Evolutionary conservation across 2,329 filamentous ascomycete genomes (phyloP).

Genomic region (Arthrobotrys pseudoclavata): DNA sequence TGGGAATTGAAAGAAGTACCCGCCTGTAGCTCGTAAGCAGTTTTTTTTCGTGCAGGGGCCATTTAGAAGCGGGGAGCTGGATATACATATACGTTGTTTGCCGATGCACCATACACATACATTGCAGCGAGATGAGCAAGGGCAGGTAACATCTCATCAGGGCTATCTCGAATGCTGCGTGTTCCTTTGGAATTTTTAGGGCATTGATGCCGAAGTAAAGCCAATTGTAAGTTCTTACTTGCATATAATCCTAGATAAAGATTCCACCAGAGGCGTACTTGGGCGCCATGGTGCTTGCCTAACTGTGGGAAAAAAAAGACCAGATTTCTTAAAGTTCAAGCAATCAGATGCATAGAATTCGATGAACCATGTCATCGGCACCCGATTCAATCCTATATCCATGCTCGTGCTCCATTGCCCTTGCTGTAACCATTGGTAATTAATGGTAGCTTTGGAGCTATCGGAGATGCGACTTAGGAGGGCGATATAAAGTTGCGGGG

Average conservation of each 20-base stretch:
- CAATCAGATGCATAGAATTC: constrained; percentile 2
- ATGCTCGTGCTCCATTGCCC: not conserved
- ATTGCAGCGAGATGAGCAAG: constrained; percentile 23
- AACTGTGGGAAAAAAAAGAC: not conserved
- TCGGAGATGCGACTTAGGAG: constrained; percentile 6
- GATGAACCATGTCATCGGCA: constrained; percentile 18
- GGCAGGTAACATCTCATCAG: constrained; percentile 17
- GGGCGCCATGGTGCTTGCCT: constrained; percentile 5
- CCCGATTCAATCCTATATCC: constrained; percentile 6
- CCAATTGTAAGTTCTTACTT: not conserved
- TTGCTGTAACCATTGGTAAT: constrained; percentile 12
- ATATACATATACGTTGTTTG: constrained; percentile 12
- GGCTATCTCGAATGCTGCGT: constrained; percentile 18
- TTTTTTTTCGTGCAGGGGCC: constrained; percentile 1
- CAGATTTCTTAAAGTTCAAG: not conserved
- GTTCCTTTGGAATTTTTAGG: constrained; percentile 4
- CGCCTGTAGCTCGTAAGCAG: not conserved
- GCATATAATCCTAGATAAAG: constrained; percentile 9
- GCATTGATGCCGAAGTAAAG: not conserved
- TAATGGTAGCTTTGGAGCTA: constrained; percentile 29
- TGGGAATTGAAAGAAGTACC: constrained; percentile 19
- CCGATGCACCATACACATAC: constrained; percentile 1
- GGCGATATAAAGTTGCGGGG: not conserved
- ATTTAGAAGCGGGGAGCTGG: constrained; percentile 17
- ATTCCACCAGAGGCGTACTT: not conserved